Base-by-base conservation (phyloP, 73 alveolate genomes). In the Paraurostyla sp. region DNA sequence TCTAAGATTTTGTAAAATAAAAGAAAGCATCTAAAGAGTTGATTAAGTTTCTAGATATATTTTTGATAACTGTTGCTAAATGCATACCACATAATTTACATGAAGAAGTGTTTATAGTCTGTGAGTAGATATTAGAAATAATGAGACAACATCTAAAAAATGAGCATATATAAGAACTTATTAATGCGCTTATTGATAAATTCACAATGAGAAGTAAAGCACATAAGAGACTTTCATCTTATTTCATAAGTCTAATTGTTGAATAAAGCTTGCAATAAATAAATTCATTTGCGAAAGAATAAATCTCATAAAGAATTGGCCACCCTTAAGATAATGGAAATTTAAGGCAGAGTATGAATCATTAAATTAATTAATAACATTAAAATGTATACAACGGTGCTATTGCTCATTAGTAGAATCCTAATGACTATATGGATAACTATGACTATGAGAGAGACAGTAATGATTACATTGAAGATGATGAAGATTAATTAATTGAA, bases 31-130 rank as follows among this genome's bases (percentile, higher is more conserved):
- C 49, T 42, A 50, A 62, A 42, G 91, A 90, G 38, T 25, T 84
- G 33, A 7, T 7, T 7, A 50, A 82, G 25, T 83, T 93, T 50
- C 22, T 89, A n/a, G 46, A 62, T 22, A 51, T 27, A 0, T 90
- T 93, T 65, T 57, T 90, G 29, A 46, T 43, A 6, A 90, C 81
- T 13, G 46, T 93, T 30, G 27, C 88, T 38, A 41, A 89, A 42
- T 88, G 94, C 76, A 80, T 93, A 30, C 97, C 97, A 32, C 88
- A 89, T 59, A 89, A 90, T 58, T 82, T 93, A 52, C 71, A 93
- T 62, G 97, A 93, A 30, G 93, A 90, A 59, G 71, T 89, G 20
- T 93, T 93, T 62, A 49, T 63, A 38, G 94, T 84, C 33, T 85
- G 90, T 36, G 83, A 85, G 65, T 30, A 27, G 27, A 49, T 91